Evolutionary conservation across 768 basidiomycete species (phyloP), one percentile per base, ranked within the genome.

Genomic region (Clitopilus passeckerianus): DNA sequence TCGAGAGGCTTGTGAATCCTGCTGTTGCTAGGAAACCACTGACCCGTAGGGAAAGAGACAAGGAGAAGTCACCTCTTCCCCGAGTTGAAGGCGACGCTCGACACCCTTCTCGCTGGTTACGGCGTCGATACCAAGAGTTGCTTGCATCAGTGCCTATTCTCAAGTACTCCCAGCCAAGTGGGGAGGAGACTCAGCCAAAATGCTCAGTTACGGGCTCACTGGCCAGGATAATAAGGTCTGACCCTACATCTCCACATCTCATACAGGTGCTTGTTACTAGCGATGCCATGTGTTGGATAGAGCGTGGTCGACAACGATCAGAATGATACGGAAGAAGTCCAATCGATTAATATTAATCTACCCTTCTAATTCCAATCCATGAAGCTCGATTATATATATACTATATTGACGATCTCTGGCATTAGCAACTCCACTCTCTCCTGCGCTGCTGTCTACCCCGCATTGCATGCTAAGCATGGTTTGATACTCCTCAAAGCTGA

Each of bases 401-500:
- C 87, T 89, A 71, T 93, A 93, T 66, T 88, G 86, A 53, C 85
- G 82, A 72, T 93, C 86, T 1, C 71, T 67, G 7, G 87, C 83
- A 62, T 80, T 82, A 34, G 79, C 71, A 18, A 71, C 76, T 18
- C 75, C 82, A 20, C 75, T 74, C 5, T 50, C 46, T 55, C 54
- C 54, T 33, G 54, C 54, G 20, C 9, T n/a, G 54, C 6, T 22
- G 34, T 85, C 83, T 34, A 94, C 85, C 15, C 91, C 91, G 68
- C 94, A 96, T 65, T 93, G 93, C 35, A 98, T 80, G 65, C 86
- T 89, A 53, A 98, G 80, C 80, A 98, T 94, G 7, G 84, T 82
- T 70, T 94, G 91, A 72, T 96, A 98, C 68, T 98, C 92, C 64
- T 96, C 95, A 64, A 97, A 96, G 4, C 80, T 84, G 75, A 93